These are phyloP conservation scores for Juncus effusus DNA, from an alignment of 176 grass and related monocot genomes.

Conservation along the genomic window DNA sequence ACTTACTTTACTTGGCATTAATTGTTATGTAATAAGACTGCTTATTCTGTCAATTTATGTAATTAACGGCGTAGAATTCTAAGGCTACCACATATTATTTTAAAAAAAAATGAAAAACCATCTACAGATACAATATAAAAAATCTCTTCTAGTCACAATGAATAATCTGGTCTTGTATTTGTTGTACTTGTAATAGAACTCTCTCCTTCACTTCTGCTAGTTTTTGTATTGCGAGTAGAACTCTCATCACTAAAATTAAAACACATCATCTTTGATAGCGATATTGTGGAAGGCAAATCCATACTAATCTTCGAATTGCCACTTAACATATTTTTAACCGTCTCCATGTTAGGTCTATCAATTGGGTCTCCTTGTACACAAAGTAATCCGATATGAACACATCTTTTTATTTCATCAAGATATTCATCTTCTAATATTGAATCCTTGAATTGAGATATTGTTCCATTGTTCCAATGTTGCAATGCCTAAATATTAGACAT, in stretches of 20 bases:
- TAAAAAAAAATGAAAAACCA: no score
- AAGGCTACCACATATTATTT: no score
- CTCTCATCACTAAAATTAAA: neutral
- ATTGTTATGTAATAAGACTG: no score
- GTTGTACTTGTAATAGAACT: neutral
- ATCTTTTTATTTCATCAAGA: slow-evolving; percentile 13
- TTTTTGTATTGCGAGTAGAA: neutral
- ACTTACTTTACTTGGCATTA: no score
- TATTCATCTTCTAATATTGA: slow-evolving; percentile 3
- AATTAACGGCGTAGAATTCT: no score
- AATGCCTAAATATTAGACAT: neutral
- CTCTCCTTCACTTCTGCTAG: neutral
- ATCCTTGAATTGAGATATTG: neutral
- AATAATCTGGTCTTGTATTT: neutral
- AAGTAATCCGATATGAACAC: slow-evolving; percentile 13
- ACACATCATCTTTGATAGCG: neutral
- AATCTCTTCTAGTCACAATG: no score
- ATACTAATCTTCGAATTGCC: neutral
- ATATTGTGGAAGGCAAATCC: neutral
- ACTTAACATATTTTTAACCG: slow-evolving; percentile 11
- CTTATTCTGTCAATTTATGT: no score
- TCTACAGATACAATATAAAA: no score
- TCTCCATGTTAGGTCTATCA: slow-evolving; percentile 9
- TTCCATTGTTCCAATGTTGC: slow-evolving; percentile 2
- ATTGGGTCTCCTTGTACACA: slow-evolving; percentile 15